These are phyloP conservation scores for Sarcomyxa edulis DNA, from an alignment of 768 basidiomycete species.

Conservation along the genomic window DNA sequence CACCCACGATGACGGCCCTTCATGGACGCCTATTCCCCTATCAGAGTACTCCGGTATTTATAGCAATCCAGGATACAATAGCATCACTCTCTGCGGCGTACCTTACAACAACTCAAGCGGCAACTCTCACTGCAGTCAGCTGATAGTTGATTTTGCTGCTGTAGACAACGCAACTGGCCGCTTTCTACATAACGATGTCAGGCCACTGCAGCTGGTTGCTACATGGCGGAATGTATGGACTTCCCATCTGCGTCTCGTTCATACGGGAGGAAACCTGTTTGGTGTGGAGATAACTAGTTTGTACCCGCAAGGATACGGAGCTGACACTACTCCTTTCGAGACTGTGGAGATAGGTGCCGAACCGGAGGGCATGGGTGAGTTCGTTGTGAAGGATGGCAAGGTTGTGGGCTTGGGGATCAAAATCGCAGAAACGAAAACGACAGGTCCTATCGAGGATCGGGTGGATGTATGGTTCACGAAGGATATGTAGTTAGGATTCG, in stretches of 20 bases:
- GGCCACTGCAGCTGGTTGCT: constrained; percentile 22
- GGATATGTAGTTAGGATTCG: no score
- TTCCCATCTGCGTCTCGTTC: constrained; percentile 29
- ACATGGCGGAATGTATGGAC: constrained; percentile 28
- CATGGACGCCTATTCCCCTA: no score
- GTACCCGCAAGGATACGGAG: constrained; percentile 33
- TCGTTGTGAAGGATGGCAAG: constrained; percentile 18
- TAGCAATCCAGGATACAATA: constrained; percentile 28
- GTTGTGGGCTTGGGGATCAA: constrained; percentile 23
- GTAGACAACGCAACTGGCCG: no score
- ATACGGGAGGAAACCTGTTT: constrained; percentile 15
- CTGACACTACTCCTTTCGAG: constrained; percentile 26
- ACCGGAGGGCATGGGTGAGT: constrained; percentile 10
- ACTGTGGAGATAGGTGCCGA: no score
- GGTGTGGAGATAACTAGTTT: constrained; percentile 15
- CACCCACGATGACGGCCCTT: no score
- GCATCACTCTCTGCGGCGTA: constrained; percentile 30
- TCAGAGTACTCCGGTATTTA: constrained; percentile 32
- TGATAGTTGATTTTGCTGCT: constrained; percentile 5
- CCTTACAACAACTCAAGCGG: constrained; percentile 5
- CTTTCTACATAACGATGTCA: no score
- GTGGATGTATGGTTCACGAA: constrained; percentile 30
- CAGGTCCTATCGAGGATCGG: constrained; percentile 15
- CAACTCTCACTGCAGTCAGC: background rate
- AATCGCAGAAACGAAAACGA: constrained; percentile 16